Evolutionary conservation across 345 rosid species (phyloP), one percentile per base, ranked within the genome.

Genomic region (Microcos paniculata): DNA sequence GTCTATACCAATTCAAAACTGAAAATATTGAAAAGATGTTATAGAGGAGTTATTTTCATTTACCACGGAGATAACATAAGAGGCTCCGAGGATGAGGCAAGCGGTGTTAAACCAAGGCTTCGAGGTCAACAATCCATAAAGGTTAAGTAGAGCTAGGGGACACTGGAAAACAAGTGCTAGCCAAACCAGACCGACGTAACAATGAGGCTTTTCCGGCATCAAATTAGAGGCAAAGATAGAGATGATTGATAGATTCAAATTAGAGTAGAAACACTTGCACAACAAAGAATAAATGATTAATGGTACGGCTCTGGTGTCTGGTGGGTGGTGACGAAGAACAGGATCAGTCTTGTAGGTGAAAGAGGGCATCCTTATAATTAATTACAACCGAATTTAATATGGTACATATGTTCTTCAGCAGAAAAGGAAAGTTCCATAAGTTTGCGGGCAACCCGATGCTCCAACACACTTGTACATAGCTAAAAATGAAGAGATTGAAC

Each of bases 41-140:
- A 30, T 13, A 13, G 11, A 31, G n/a, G n/a, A 16, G 3, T 6
- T 33, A 6, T 64, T 8, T n/a, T 35, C 2, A 23, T 38, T 66
- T 89, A 94, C 97, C 98, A 86, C 88, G 71, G 92, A 84, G 62
- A 93, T 82, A 23, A 79, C 55, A 40, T 78, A 9, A 19, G 92
- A 90, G 80, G 79, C 91, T 71, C 97, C 98, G 62, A 82, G 86
- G 70, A 89, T 48, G 77, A 92, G 81, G 85, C 94, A 94, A 19
- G 96, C 85, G 70, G 91, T 94, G 79, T 73, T 73, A 42, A 84
- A 79, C 97, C 96, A 92, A 43, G 91, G 61, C 77, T 89, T 91
- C 30, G 86, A 76, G 14, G 87, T 63, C 35, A 87, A 56, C 65
- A 92, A 70, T 1, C 82, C 93, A 57, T 80, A 88, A 35, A 89